These are phyloP conservation scores for Chrysanthemum makinoi DNA, from an alignment of 129 eudicot species.

Conservation along the genomic window DNA sequence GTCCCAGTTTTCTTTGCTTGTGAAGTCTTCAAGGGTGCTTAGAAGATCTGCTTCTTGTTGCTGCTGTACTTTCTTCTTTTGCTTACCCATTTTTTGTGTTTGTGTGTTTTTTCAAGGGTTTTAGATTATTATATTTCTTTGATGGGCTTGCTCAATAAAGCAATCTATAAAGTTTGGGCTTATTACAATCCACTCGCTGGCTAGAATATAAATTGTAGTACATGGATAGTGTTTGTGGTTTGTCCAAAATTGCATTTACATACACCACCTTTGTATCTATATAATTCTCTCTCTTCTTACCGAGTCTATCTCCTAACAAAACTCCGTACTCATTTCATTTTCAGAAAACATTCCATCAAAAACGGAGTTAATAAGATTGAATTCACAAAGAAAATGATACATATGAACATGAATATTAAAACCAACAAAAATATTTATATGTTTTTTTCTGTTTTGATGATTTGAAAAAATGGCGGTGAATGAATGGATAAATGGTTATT, in stretches of 20 bases:
- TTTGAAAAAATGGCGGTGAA: conserved; percentile 59
- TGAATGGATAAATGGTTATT: conserved; percentile 86
- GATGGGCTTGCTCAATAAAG: too few species aligned
- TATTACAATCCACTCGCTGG: too few species aligned
- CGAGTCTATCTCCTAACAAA: conserved; percentile 34
- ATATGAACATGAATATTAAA: not conserved
- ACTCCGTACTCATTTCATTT: conserved; percentile 30
- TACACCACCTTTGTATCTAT: conserved; percentile 9
- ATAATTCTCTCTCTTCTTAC: conserved; percentile 14
- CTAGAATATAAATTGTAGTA: too few species aligned
- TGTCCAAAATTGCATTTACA: not conserved
- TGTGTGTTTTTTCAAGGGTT: not conserved
- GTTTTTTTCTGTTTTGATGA: not conserved
- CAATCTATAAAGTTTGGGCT: too few species aligned
- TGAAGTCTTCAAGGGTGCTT: conserved; percentile 69
- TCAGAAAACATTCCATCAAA: conserved; percentile 25
- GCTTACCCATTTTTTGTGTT: conserved; percentile 25
- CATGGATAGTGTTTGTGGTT: too few species aligned
- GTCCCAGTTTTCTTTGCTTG: conserved; percentile 88
- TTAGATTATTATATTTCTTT: not conserved
- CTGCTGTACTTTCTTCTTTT: conserved; percentile 22
- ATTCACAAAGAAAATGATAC: not conserved
- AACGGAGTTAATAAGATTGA: conserved; percentile 10
- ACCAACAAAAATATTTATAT: not conserved
- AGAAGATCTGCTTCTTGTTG: conserved; percentile 38